phyloP scores from a whole-genome alignment of 2,329 filamentous ascomycete genomes.

The Sarocladiaceae sp. region DNA sequence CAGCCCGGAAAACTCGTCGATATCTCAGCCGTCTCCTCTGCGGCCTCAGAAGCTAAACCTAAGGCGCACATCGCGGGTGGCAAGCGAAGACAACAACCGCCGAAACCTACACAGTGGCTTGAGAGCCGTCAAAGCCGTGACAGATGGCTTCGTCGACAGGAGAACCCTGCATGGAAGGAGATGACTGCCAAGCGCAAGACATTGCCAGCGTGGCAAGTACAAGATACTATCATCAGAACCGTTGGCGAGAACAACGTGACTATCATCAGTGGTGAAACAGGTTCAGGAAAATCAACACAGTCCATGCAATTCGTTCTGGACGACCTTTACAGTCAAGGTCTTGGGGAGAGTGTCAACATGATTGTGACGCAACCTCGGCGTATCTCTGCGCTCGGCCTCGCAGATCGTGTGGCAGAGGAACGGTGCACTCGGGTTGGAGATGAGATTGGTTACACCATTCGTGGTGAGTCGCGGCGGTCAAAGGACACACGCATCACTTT shows the following conservation, averaged over 20 bases:
- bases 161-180: slow-evolving; percentile 57
- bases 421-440: slow-evolving; percentile 74
- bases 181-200: slow-evolving; percentile 69
- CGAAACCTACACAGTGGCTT: slow-evolving; percentile 58
- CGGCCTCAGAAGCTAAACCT: slow-evolving; percentile 48
- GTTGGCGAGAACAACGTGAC: slow-evolving; percentile 79
- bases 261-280: slow-evolving; percentile 95
- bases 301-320: slow-evolving; percentile 94
- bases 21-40: slow-evolving; percentile 71
- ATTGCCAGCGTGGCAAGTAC: slow-evolving; percentile 83
- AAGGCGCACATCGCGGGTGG: slow-evolving; percentile 19
- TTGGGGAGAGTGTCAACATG: slow-evolving; percentile 78
- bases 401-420: slow-evolving; percentile 91
- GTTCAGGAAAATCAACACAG: slow-evolving; percentile 94
- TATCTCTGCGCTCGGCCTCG: slow-evolving; percentile 89
- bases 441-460: slow-evolving; percentile 87
- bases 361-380: slow-evolving; percentile 92
- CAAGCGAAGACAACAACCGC: slow-evolving; percentile 36
- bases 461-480: slow-evolving; percentile 77
- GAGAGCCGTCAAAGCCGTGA: slow-evolving; percentile 53
- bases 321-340: slow-evolving; percentile 69
- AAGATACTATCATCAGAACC: slow-evolving; percentile 67
- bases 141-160: slow-evolving; percentile 65
- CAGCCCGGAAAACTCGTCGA: slow-evolving; percentile 78
- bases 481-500: slow-evolving; percentile 82